These are phyloP conservation scores for Pelargonium australe DNA, from an alignment of 441 rosid species.

Conservation along the genomic window DNA sequence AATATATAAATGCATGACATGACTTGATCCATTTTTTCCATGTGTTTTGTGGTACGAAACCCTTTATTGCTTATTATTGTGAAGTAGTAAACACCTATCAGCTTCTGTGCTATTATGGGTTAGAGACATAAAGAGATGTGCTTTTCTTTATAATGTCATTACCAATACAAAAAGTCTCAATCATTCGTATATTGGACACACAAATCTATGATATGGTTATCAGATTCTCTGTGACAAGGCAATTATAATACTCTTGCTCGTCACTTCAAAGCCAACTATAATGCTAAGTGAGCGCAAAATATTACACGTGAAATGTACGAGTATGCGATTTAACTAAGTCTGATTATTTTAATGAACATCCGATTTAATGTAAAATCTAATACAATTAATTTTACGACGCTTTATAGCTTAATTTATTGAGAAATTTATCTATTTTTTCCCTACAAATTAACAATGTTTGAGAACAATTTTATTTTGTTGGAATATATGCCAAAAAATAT, in stretches of 20 bases:
- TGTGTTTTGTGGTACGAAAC: neutral
- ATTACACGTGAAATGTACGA: too few species aligned
- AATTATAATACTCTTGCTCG: too few species aligned
- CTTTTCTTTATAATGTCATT: slow-evolving; percentile 4
- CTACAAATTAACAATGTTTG: too few species aligned
- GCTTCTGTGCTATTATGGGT: neutral
- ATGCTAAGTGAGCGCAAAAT: neutral
- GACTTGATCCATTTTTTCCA: neutral
- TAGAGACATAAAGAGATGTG: neutral
- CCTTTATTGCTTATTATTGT: neutral
- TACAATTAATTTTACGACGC: too few species aligned
- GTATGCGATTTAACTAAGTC: too few species aligned
- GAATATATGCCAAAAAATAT: too few species aligned
- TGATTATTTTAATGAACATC: too few species aligned
- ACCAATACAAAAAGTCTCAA: slow-evolving; percentile 2
- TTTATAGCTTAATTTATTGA: too few species aligned
- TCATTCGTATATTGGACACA: neutral
- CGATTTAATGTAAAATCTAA: too few species aligned
- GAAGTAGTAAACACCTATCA: neutral
- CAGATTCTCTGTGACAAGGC: neutral
- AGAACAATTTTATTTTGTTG: too few species aligned
- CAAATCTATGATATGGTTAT: neutral
- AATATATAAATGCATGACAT: too few species aligned
- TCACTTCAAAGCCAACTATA: neutral
- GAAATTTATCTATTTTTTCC: too few species aligned